Evolutionary conservation across 345 rosid genomes (phyloP).

Genomic region (Pugionium dolabratum): DNA sequence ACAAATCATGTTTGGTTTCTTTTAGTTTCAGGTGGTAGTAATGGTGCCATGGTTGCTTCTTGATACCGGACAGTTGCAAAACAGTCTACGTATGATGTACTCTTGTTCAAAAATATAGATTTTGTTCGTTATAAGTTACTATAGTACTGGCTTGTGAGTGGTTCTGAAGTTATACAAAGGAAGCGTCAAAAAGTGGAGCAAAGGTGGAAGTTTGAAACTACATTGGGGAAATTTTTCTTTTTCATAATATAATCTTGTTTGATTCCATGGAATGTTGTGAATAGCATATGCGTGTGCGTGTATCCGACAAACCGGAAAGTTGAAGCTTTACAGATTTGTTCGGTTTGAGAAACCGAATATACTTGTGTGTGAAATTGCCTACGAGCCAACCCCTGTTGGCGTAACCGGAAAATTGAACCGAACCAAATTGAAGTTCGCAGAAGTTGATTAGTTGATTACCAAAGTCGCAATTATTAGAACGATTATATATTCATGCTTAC

Average conservation of each 20-base stretch:
- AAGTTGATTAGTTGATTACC: too few species aligned
- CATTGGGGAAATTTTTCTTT: background rate
- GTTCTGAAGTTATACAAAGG: conserved; percentile 30
- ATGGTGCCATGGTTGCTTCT: conserved; percentile 34
- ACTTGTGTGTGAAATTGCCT: too few species aligned
- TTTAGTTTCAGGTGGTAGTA: conserved; percentile 34
- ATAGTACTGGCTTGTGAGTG: conserved; percentile 19
- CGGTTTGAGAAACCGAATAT: conserved; percentile 2
- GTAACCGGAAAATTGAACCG: too few species aligned
- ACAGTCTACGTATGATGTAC: conserved; percentile 9
- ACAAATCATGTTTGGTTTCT: conserved; percentile 20
- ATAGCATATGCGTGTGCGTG: conserved; percentile 22
- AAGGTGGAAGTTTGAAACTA: conserved; percentile 20
- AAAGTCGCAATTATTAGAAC: too few species aligned
- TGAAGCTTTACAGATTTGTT: conserved; percentile 15
- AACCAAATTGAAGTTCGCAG: too few species aligned
- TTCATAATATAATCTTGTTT: conserved; percentile 6
- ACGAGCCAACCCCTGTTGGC: too few species aligned
- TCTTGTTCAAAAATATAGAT: background rate
- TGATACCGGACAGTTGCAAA: conserved; percentile 8
- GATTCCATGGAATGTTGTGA: conserved; percentile 34
- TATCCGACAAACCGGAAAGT: conserved; percentile 5
- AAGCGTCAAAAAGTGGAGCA: conserved; percentile 21
- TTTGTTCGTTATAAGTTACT: conserved; percentile 1
- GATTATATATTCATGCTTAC: too few species aligned